phyloP scores from a whole-genome alignment of 1,139 yeast species.

The Diutina pseudorugosa region DNA sequence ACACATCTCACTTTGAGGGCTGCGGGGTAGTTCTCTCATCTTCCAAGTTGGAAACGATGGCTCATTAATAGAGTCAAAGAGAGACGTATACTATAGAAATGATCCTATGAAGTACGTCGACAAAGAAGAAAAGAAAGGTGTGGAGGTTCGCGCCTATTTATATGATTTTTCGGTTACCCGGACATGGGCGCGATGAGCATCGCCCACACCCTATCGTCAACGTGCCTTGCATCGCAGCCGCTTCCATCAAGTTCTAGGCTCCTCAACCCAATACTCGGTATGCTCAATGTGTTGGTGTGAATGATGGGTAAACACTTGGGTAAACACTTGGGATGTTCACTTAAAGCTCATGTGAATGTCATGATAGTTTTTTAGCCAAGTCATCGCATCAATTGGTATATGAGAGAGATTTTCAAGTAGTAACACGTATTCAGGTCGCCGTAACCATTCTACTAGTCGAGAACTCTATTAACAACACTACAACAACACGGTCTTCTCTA shows the following conservation, averaged over 20 bases:
- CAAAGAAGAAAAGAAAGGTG: constrained; percentile 30
- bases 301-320: no score
- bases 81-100: constrained; percentile 99
- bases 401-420: no score
- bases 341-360: no score
- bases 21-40: constrained; percentile 94
- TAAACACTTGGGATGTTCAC: no score
- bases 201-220: not conserved
- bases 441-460: no score
- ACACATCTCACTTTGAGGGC: constrained; percentile 67
- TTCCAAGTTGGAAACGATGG: constrained; percentile 99
- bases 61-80: constrained; percentile 98
- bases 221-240: not conserved
- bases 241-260: not conserved
- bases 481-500: no score
- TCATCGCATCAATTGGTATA: no score
- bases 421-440: no score
- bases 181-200: not conserved
- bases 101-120: constrained; percentile 97
- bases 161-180: not conserved
- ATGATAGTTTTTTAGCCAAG: no score
- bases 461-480: no score
- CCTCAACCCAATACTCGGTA: no score
- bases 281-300: no score
- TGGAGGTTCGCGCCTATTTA: not conserved